These are phyloP conservation scores for Emmonsiellopsis sp. DNA, from an alignment of 2,329 filamentous ascomycete genomes.

Conservation along the genomic window DNA sequence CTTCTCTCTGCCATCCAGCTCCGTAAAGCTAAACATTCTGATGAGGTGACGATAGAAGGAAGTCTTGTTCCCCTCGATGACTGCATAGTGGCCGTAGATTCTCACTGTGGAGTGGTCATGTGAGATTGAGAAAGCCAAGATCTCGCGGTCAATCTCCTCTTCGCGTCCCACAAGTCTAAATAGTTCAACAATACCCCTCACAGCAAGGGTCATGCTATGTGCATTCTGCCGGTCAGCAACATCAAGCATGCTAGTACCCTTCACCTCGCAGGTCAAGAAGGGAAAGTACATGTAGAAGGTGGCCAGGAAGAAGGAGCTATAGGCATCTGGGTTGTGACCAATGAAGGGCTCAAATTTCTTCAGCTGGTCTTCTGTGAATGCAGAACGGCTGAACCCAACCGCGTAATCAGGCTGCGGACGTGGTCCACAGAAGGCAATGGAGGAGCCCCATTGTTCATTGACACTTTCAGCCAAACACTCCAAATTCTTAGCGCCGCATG, in stretches of 20 bases:
- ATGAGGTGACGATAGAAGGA: conserved; percentile 23
- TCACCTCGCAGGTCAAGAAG: conserved; percentile 19
- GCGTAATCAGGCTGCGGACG: conserved; percentile 30
- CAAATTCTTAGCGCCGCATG: no score
- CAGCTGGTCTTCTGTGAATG: conserved; percentile 28
- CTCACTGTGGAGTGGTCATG: conserved; percentile 16
- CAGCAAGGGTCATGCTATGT: conserved; percentile 25
- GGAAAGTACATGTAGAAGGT: no score
- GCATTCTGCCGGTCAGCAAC: conserved; percentile 22
- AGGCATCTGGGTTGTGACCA: no score
- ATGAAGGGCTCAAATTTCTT: conserved; percentile 2
- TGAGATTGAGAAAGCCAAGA: no score
- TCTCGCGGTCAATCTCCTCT: conserved; percentile 12
- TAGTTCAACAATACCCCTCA: conserved; percentile 31
- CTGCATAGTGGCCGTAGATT: conserved; percentile 17
- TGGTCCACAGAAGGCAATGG: conserved; percentile 23
- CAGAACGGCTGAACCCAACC: conserved; percentile 24
- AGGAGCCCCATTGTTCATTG: conserved; percentile 36
- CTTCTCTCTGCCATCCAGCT: conserved; percentile 24
- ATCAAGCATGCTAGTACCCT: conserved; percentile 16
- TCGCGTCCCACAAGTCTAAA: conserved; percentile 19
- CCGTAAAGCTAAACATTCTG: conserved; percentile 25
- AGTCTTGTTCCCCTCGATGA: conserved; percentile 10
- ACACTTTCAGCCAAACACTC: conserved; percentile 34
- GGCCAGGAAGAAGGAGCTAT: no score